Percentiles rank a stretch among this genome's conserved stretches.
Evolutionary conservation across 1,139 yeast species (phyloP).

Genomic region (Pichia sp.): DNA sequence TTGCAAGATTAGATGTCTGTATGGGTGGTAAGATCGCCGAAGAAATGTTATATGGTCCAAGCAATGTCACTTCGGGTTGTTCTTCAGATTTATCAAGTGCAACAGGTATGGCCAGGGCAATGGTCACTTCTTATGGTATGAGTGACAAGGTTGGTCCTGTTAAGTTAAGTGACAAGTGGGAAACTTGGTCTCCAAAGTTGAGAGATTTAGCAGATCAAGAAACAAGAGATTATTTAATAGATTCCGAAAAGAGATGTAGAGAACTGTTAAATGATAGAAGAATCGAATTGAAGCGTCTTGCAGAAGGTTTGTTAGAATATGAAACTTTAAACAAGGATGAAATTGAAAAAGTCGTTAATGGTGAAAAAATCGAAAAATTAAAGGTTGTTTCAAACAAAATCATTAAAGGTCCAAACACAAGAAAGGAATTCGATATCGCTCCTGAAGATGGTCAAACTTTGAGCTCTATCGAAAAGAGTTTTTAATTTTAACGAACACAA

Average conservation of each 20-base stretch:
- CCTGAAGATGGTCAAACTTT: constrained; percentile 30
- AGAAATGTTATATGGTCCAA: constrained; percentile 86
- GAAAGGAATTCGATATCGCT: constrained; percentile 33
- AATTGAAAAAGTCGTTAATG: constrained; percentile 80
- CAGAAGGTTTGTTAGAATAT: constrained; percentile 91
- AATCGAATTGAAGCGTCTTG: constrained; percentile 80
- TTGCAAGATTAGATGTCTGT: constrained; percentile 91
- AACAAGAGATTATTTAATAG: constrained; percentile 70
- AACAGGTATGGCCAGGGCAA: constrained; percentile 90
- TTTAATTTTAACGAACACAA: not conserved
- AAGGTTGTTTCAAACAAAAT: constrained; percentile 75
- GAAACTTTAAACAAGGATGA: constrained; percentile 93
- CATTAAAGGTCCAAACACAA: constrained; percentile 46
- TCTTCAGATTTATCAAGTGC: constrained; percentile 89
- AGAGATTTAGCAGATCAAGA: constrained; percentile 92
- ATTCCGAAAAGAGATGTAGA: constrained; percentile 80
- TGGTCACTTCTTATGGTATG: constrained; percentile 98
- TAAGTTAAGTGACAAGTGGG: constrained; percentile 85
- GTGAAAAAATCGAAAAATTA: constrained; percentile 67
- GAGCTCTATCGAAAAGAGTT: constrained; percentile 1
- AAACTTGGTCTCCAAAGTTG: constrained; percentile 86
- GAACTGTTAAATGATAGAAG: constrained; percentile 57
- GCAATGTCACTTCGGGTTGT: constrained; percentile 93
- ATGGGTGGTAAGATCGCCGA: constrained; percentile 99
- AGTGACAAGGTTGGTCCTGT: constrained; percentile 93